phyloP scores from a whole-genome alignment of 768 basidiomycete species.

The Serpula lacrymans region DNA sequence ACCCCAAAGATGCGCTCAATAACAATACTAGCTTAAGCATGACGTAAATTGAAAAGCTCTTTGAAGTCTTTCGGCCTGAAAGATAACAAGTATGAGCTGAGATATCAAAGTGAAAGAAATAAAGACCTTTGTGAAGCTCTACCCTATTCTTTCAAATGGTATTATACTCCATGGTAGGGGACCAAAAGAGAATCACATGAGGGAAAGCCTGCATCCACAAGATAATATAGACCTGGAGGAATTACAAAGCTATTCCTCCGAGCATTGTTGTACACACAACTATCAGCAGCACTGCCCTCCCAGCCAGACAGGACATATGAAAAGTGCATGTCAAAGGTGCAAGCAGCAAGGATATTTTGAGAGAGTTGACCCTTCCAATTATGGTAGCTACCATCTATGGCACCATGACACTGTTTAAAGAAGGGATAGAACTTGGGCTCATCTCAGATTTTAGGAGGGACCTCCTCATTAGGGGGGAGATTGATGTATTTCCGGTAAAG shows the following conservation, averaged over 20 bases:
- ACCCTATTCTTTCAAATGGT: slow-evolving; percentile 35
- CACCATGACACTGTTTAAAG: slow-evolving; percentile 21
- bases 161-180: slow-evolving; percentile 33
- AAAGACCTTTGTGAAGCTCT: slow-evolving; percentile 4
- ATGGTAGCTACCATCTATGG: slow-evolving; percentile 26
- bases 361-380: slow-evolving; percentile 23
- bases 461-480: too few relatives aligned
- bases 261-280: slow-evolving; percentile 15
- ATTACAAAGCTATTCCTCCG: slow-evolving; percentile 6
- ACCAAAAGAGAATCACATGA: slow-evolving; percentile 28
- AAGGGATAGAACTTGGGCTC: slow-evolving; percentile 25
- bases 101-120: background rate
- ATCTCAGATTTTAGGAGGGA: slow-evolving; percentile 18
- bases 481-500: too few relatives aligned
- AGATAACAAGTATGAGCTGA: background rate
- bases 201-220: slow-evolving; percentile 27
- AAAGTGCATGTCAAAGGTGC: slow-evolving; percentile 18
- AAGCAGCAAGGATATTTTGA: slow-evolving; percentile 23
- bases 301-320: slow-evolving; percentile 23
- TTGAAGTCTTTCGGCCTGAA: slow-evolving; percentile 13
- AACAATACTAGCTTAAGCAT: slow-evolving; percentile 18
- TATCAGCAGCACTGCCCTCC: slow-evolving; percentile 26
- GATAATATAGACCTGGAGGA: slow-evolving; percentile 16
- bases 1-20: slow-evolving; percentile 22
- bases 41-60: slow-evolving; percentile 24